Percentiles rank a stretch among this genome's conserved stretches.
These are phyloP conservation scores for Xylaria bambusicola DNA, from an alignment of 495 filamentous ascomycete species.

Conservation along the genomic window DNA sequence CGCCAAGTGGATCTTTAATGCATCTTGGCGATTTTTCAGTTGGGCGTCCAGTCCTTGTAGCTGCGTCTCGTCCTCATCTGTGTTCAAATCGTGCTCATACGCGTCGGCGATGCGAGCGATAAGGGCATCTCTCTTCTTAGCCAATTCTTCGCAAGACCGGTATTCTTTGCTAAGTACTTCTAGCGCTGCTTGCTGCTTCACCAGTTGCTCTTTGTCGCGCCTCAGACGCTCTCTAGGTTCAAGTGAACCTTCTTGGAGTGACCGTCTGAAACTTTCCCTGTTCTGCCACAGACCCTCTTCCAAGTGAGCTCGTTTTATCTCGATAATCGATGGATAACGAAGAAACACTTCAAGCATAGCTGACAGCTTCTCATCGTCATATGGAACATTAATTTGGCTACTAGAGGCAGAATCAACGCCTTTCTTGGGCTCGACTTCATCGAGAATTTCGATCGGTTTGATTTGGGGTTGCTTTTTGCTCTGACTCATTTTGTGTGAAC, in stretches of 20 bases:
- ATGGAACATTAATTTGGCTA: conserved; percentile 12
- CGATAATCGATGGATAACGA: conserved; percentile 32
- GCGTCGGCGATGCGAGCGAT: conserved; percentile 38
- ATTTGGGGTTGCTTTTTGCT: conserved; percentile 5
- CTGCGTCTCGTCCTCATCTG: conserved; percentile 38
- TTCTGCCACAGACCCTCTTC: conserved; percentile 34
- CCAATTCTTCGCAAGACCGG: conserved; percentile 32
- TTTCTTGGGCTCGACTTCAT: conserved; percentile 6
- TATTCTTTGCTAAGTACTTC: conserved; percentile 32
- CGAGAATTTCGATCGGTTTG: conserved; percentile 9
- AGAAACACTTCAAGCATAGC: conserved; percentile 38
- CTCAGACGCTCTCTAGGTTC: conserved; percentile 39
- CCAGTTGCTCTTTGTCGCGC: conserved; percentile 34
- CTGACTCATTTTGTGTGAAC: conserved; percentile 24
- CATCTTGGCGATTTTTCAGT: conserved; percentile 32
- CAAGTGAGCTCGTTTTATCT: conserved; percentile 30
- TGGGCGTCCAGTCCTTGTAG: conserved; percentile 37
- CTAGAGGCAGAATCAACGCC: conserved; percentile 12
- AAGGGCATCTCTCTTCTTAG: conserved; percentile 34
- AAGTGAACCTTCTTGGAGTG: conserved; percentile 32
- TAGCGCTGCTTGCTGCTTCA: conserved; percentile 36
- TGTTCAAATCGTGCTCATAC: conserved; percentile 42
- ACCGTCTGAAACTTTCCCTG: conserved; percentile 35
- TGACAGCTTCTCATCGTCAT: conserved; percentile 29
- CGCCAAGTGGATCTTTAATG: conserved; percentile 31